Evolutionary conservation across 345 rosid species (phyloP).

Genomic region (Excoecaria agallocha): DNA sequence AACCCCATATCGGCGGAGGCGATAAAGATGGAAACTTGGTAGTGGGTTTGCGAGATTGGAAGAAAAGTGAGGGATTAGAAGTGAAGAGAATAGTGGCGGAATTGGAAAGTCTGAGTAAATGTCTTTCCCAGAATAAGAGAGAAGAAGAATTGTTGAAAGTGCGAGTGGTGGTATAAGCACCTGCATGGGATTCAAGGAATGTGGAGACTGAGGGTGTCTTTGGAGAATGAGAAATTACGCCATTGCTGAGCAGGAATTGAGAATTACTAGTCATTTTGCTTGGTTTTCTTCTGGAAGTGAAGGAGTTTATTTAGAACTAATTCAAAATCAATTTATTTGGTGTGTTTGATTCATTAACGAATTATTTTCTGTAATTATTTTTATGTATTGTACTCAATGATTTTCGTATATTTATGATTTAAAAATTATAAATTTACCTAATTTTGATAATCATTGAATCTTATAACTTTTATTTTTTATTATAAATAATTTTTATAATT

Average conservation of each 20-base stretch:
- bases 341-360: too few relatives aligned
- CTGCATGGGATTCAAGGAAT: slow-evolving; percentile 64
- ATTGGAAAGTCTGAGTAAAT: slow-evolving; percentile 51
- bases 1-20: slow-evolving; percentile 42
- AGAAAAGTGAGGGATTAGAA: slow-evolving; percentile 48
- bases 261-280: slow-evolving; percentile 33
- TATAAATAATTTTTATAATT: too few relatives aligned
- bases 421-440: too few relatives aligned
- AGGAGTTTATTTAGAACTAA: too few relatives aligned
- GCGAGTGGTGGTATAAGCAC: slow-evolving; percentile 82
- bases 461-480: too few relatives aligned
- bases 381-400: too few relatives aligned
- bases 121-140: slow-evolving; percentile 73
- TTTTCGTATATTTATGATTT: too few relatives aligned
- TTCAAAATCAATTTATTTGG: too few relatives aligned
- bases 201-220: slow-evolving; percentile 54
- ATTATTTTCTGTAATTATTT: too few relatives aligned
- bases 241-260: slow-evolving; percentile 56
- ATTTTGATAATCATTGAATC: too few relatives aligned
- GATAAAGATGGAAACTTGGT: slow-evolving; percentile 3
- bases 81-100: slow-evolving; percentile 51
- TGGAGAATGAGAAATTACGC: slow-evolving; percentile 37
- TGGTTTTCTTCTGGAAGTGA: too few relatives aligned
- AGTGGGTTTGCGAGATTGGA: slow-evolving; percentile 18
- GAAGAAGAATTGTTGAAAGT: slow-evolving; percentile 50